phyloP scores from a whole-genome alignment of 129 eudicot species.

The Sambucus nigra region DNA sequence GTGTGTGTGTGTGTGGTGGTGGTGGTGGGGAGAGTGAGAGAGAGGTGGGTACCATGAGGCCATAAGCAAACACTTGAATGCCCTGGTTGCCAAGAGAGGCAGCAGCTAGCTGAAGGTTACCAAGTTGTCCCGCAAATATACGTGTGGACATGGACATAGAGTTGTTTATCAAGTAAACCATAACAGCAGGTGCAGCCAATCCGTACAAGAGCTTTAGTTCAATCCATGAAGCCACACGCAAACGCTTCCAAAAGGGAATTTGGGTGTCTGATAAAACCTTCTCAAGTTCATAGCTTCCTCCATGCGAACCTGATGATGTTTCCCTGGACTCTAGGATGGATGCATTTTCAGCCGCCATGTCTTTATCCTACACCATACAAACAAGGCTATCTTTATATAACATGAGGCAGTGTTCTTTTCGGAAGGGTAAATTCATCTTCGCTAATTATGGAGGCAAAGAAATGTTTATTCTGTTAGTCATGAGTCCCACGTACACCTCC shows the following conservation, averaged over 20 bases:
- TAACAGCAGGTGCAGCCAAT: slow-evolving; percentile 59
- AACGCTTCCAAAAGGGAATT: slow-evolving; percentile 16
- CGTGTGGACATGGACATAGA: slow-evolving; percentile 59
- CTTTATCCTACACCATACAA: too few species aligned
- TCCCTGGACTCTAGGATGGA: too few species aligned
- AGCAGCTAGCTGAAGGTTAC: slow-evolving; percentile 50
- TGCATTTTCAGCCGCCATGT: too few species aligned
- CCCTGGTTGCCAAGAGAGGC: slow-evolving; percentile 61
- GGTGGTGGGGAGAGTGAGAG: slow-evolving; percentile 18
- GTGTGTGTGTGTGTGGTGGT: neutral
- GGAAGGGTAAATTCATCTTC: too few species aligned
- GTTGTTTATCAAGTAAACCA: slow-evolving; percentile 60
- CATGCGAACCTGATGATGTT: too few species aligned
- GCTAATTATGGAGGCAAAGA: too few species aligned
- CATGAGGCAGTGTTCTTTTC: too few species aligned
- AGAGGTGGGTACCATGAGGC: slow-evolving; percentile 32
- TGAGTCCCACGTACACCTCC: too few species aligned
- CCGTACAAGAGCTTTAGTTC: slow-evolving; percentile 36
- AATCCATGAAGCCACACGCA: slow-evolving; percentile 28
- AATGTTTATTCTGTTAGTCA: too few species aligned
- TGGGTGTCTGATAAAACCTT: slow-evolving; percentile 41
- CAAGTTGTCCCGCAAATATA: slow-evolving; percentile 74
- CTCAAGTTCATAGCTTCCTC: slow-evolving; percentile 40
- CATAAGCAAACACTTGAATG: slow-evolving; percentile 54
- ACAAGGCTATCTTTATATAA: too few species aligned